Conservation (phyloP, 257 asterid genomes). For the Apocynum venetum region DNA sequence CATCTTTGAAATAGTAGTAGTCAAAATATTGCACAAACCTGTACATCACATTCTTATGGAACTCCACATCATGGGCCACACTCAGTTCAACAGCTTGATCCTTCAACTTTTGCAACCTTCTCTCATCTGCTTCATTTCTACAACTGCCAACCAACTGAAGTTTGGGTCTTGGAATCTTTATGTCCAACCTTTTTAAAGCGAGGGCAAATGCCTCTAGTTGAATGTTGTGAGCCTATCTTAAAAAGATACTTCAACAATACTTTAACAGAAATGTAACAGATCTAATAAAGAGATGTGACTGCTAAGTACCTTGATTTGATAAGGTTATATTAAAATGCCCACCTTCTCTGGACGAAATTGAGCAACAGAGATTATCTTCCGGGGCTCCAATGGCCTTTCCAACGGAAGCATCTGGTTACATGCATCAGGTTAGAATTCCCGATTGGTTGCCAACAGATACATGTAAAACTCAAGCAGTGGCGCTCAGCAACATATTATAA, state of each 20-base stretch:
- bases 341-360: slow-evolving; percentile 99
- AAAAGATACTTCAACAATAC: slow-evolving; percentile 23
- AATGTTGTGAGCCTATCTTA: slow-evolving; percentile 68
- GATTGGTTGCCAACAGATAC: neutral
- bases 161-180: slow-evolving; percentile 58
- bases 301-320: slow-evolving; percentile 46
- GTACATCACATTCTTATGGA: slow-evolving; percentile 77
- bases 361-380: slow-evolving; percentile 82
- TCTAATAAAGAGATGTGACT: slow-evolving; percentile 11
- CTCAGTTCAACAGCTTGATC: slow-evolving; percentile 64
- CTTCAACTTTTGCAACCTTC: slow-evolving; percentile 73
- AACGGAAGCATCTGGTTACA: slow-evolving; percentile 64
- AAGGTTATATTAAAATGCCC: slow-evolving; percentile 42
- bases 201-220: slow-evolving; percentile 92
- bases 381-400: slow-evolving; percentile 59
- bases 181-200: slow-evolving; percentile 50
- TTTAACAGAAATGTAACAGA: slow-evolving; percentile 18
- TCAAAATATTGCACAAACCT: slow-evolving; percentile 45
- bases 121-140: slow-evolving; percentile 91
- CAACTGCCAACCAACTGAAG: slow-evolving; percentile 95
- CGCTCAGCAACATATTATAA: neutral
- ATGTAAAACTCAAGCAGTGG: neutral
- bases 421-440: slow-evolving; percentile 23
- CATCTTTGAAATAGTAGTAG: neutral
- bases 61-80: slow-evolving; percentile 76